Conservation (phyloP, 2,329 filamentous ascomycete species). For the Colletotrichum lupini region DNA sequence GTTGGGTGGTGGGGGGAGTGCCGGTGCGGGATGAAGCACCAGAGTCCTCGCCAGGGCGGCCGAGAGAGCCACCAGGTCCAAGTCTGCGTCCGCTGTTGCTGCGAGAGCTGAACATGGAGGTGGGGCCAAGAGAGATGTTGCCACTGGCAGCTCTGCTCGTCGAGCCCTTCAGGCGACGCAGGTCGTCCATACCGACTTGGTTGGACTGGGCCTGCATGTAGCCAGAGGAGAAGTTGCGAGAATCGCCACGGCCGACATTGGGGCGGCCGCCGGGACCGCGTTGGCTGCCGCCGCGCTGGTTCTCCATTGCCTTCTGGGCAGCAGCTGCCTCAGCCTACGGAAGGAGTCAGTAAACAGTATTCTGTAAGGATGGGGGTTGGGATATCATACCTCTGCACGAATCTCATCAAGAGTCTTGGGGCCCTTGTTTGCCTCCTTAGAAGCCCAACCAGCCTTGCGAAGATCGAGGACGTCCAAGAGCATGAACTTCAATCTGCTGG, state of each 20-base stretch:
- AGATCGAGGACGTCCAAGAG: constrained; percentile 93
- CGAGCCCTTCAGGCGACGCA: constrained; percentile 81
- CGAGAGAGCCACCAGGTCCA: constrained; percentile 78
- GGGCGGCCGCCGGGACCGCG: constrained; percentile 78
- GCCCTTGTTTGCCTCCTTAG: constrained; percentile 92
- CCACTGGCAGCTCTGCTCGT: constrained; percentile 70
- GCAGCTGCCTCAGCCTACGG: constrained; percentile 75
- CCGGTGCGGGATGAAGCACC: constrained; percentile 88
- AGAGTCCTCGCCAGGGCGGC: constrained; percentile 84
- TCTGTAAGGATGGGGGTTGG: neutral
- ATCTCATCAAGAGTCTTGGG: constrained; percentile 97
- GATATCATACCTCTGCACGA: constrained; percentile 74
- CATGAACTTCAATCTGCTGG: constrained; percentile 95
- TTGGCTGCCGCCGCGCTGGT: constrained; percentile 64
- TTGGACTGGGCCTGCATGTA: constrained; percentile 82
- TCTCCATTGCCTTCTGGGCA: constrained; percentile 84
- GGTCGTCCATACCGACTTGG: constrained; percentile 90
- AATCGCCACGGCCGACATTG: constrained; percentile 84
- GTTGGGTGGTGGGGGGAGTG: constrained; percentile 81
- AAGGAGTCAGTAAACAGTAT: constrained; percentile 38
- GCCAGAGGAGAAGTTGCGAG: constrained; percentile 81
- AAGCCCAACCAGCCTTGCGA: constrained; percentile 80
- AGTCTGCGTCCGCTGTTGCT: constrained; percentile 90
- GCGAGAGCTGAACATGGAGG: constrained; percentile 87
- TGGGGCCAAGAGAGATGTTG: constrained; percentile 79